Conservation (phyloP, 2,329 filamentous ascomycete species). For the Lachnellula arida region DNA sequence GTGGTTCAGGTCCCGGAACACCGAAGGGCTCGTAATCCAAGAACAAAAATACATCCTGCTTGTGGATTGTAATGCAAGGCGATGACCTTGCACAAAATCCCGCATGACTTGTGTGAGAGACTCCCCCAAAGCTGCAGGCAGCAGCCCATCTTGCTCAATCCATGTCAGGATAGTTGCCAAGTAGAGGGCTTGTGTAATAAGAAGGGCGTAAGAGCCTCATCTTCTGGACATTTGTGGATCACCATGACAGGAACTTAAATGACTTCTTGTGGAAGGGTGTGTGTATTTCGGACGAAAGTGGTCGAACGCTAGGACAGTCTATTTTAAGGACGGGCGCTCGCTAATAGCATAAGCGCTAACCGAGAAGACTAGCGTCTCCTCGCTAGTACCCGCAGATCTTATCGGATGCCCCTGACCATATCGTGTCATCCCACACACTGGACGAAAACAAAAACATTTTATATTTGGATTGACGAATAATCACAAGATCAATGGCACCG, state of each 20-base stretch:
- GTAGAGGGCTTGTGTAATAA: neutral
- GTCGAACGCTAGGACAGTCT: neutral
- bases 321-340: neutral
- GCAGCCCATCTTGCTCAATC: neutral
- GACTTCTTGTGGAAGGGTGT: neutral
- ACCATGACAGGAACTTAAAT: neutral
- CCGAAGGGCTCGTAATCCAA: neutral
- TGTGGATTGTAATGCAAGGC: neutral
- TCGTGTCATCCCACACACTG: too few species aligned
- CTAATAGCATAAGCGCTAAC: neutral
- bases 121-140: neutral
- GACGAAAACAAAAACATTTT: too few species aligned
- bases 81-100: neutral
- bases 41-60: neutral
- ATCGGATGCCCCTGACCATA: neutral
- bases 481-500: neutral
- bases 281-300: neutral
- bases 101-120: neutral
- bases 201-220: neutral
- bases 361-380: neutral
- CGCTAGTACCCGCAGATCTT: neutral
- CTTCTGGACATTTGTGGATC: neutral
- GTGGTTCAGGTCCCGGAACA: neutral
- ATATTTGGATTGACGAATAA: neutral
- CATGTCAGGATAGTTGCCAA: neutral